phyloP scores from a whole-genome alignment of 2,329 filamentous ascomycete species.

The Nectriaceae sp. region DNA sequence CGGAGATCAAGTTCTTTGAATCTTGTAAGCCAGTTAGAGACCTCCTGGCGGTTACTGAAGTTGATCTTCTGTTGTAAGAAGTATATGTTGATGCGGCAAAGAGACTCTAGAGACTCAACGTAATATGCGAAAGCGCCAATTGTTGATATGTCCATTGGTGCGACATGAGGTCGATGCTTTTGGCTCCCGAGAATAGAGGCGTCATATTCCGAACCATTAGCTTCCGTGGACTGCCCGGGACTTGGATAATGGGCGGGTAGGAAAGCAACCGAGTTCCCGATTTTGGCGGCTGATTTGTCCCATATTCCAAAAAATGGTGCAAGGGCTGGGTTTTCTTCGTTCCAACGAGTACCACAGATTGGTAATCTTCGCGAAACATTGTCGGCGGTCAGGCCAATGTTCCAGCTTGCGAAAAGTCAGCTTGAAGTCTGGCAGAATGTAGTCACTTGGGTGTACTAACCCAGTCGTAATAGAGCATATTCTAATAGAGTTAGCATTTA shows the following conservation, averaged over 20 bases:
- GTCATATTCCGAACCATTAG: conserved; percentile 10
- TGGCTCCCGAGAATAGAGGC: not conserved
- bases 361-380: conserved; percentile 33
- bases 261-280: conserved; percentile 42
- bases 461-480: conserved; percentile 27
- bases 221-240: conserved; percentile 19
- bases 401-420: conserved; percentile 27
- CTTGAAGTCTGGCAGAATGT: not conserved
- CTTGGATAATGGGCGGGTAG: conserved; percentile 35
- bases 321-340: conserved; percentile 36
- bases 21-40: conserved; percentile 44
- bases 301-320: conserved; percentile 49
- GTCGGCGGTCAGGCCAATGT: conserved; percentile 34
- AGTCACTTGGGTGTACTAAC: conserved; percentile 5
- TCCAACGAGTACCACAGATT: conserved; percentile 44
- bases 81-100: conserved; percentile 46
- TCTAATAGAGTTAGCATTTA: conserved; percentile 3
- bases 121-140: conserved; percentile 49
- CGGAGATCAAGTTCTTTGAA: conserved; percentile 51
- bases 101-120: conserved; percentile 48
- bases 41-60: conserved; percentile 38
- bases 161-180: not conserved
- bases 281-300: conserved; percentile 41
- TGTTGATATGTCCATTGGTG: conserved; percentile 34
- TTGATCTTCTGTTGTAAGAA: conserved; percentile 47